These are phyloP conservation scores for Balansia obtecta DNA, from an alignment of 2,329 filamentous ascomycete genomes.

Conservation along the genomic window DNA sequence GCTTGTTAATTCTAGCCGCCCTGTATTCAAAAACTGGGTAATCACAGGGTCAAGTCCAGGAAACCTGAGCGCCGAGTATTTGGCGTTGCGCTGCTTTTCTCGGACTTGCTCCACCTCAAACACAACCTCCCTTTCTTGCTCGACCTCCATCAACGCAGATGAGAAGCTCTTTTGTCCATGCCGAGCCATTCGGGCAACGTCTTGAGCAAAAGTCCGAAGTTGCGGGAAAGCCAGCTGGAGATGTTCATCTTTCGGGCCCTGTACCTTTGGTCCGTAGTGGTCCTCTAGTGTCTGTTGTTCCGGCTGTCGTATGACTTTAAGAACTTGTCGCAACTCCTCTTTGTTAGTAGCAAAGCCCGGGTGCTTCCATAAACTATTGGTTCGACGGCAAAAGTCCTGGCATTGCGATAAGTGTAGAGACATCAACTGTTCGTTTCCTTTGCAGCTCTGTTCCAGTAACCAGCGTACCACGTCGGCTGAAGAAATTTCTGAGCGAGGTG, in stretches of 20 bases:
- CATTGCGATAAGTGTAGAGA: conserved; percentile 49
- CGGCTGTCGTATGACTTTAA: conserved; percentile 25
- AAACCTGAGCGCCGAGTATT: conserved; percentile 28
- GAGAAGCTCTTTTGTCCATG: conserved; percentile 2
- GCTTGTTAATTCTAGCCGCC: conserved; percentile 14
- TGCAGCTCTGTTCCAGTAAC: conserved; percentile 53
- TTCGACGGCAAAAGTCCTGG: conserved; percentile 44
- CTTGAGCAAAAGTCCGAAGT: background rate
- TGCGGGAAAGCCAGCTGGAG: background rate
- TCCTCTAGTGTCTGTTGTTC: conserved; percentile 46
- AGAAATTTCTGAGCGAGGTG: conserved; percentile 4
- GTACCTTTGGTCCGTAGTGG: conserved; percentile 34
- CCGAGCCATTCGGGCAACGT: background rate
- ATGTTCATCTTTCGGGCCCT: background rate
- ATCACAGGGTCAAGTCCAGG: conserved; percentile 35
- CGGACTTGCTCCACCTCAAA: conserved; percentile 45
- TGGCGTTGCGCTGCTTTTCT: conserved; percentile 34
- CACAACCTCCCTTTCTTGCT: conserved; percentile 46
- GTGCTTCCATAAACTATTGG: conserved; percentile 33
- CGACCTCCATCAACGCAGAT: conserved; percentile 46
- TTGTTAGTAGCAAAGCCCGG: conserved; percentile 25
- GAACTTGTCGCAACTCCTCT: conserved; percentile 16
- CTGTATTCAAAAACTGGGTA: conserved; percentile 30
- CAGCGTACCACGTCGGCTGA: conserved; percentile 31
- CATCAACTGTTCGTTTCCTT: conserved; percentile 44